Evolutionary conservation across 495 filamentous ascomycete genomes (phyloP), one percentile per base, ranked within the genome.

Genomic region (Talaromyces stipitatus): DNA sequence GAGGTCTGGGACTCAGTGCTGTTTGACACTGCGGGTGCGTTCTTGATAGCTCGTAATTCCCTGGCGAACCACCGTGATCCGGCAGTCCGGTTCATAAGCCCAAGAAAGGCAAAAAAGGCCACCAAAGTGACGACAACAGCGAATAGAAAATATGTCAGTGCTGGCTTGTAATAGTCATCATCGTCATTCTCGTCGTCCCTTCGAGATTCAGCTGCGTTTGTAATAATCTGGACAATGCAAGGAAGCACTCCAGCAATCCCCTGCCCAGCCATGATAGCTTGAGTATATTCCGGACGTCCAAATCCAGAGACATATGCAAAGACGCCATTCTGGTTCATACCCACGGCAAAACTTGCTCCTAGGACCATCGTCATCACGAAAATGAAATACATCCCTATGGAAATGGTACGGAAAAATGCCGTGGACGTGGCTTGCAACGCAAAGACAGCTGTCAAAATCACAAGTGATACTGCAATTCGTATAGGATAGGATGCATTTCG

Each of bases 231-330:
- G 0, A 88, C 88, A 56, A 96, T 80, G 41, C 88, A 88, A 0
- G 94, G 95, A 12, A 97, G 77, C 3, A 99, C 92, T 29, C 94
- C 94, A 1, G 94, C 91, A 6, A 97, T 77, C 14, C 85, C 95
- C 68, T 99, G 94, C 8, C 94, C 94, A 23, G 85, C 84, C 95
- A 99, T 97, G 68, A 97, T 91, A 18, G 86, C 94, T 69, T 97
- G 92, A 50, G 88, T 96, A 72, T 96, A 97, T 62, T 90, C 85
- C 14, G 87, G 82, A 51, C 87, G 71, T 18, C 85, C 90, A 61
- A 96, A 96, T 26, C 87, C 86, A 7, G 90, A 81, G 10, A 89
- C 91, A 64, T 91, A 97, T 6, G 95, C 88, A 69, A 97, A 97
- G 30, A 92, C 83, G 48, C 95, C 94, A 68, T 97, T 97, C 72